Evolutionary conservation across 2,329 filamentous ascomycete species (phyloP).

Genomic region (Grosmannia serpens): DNA sequence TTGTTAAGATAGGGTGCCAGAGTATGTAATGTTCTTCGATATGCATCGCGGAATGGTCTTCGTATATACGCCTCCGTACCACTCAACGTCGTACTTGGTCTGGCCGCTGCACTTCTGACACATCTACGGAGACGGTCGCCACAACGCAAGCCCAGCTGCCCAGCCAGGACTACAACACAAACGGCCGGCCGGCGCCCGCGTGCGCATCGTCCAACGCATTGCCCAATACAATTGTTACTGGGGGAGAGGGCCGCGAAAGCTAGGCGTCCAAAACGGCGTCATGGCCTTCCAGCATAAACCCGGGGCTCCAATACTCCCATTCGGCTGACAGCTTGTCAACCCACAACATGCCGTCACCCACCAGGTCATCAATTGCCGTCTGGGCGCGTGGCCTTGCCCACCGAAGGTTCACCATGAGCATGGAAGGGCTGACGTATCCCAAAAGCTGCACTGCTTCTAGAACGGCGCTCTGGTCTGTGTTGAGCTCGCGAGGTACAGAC

Average conservation of each 20-base stretch:
- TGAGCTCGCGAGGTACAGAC: slow-evolving; percentile 88
- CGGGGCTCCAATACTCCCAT: slow-evolving; percentile 88
- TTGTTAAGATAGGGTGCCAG: slow-evolving; percentile 1
- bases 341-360: slow-evolving; percentile 87
- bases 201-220: too few relatives aligned
- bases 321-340: slow-evolving; percentile 76
- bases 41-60: not conserved
- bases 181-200: too few relatives aligned
- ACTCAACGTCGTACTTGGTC: not conserved
- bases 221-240: too few relatives aligned
- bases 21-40: not conserved
- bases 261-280: slow-evolving; percentile 15
- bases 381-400: slow-evolving; percentile 80
- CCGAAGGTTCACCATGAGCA: slow-evolving; percentile 74
- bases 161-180: too few relatives aligned
- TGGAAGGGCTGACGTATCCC: slow-evolving; percentile 79
- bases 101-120: not conserved
- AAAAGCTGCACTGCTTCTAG: slow-evolving; percentile 84
- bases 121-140: too few relatives aligned
- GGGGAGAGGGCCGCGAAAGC: not conserved
- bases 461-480: slow-evolving; percentile 84
- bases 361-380: slow-evolving; percentile 81
- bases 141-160: too few relatives aligned
- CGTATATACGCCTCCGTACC: not conserved
- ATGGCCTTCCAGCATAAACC: slow-evolving; percentile 48